These are phyloP conservation scores for Phytophthora meadii DNA, from an alignment of 352 stramenopile species.

Conservation along the genomic window DNA sequence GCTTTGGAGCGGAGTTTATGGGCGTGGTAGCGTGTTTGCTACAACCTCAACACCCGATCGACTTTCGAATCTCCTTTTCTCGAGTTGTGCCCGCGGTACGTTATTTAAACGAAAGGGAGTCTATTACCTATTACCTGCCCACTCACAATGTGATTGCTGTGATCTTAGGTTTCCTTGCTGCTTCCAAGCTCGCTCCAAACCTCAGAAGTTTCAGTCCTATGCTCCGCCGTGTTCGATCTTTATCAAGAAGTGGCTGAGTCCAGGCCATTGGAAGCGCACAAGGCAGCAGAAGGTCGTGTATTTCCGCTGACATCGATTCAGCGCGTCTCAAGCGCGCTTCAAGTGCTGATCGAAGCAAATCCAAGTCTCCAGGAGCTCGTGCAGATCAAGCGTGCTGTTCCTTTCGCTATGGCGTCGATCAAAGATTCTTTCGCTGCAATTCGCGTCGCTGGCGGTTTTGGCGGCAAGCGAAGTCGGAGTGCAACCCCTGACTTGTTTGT, in stretches of 20 bases:
- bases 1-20: conserved; percentile 25
- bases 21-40: conserved; percentile 35
- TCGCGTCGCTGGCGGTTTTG: conserved; percentile 60
- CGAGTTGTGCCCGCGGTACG: conserved; percentile 45
- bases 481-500: conserved; percentile 38
- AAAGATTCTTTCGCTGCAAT: conserved; percentile 57
- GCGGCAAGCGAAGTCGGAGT: conserved; percentile 31
- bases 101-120: conserved; percentile 6
- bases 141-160: conserved; percentile 9
- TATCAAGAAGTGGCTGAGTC: conserved; percentile 40
- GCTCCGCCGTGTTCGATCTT: conserved; percentile 49
- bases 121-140: background rate
- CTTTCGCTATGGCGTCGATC: conserved; percentile 43
- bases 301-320: conserved; percentile 30
- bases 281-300: conserved; percentile 7
- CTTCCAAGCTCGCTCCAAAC: conserved; percentile 23
- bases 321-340: conserved; percentile 44
- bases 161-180: conserved; percentile 28
- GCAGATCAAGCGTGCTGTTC: conserved; percentile 43
- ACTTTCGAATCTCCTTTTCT: conserved; percentile 50
- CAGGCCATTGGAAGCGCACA: conserved; percentile 11
- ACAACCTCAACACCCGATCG: conserved; percentile 35
- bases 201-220: conserved; percentile 32
- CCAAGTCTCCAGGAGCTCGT: conserved; percentile 36
- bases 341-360: conserved; percentile 46